Conservation (phyloP, 148 eudicot genomes). For the Pharnaceum exiguum region DNA sequence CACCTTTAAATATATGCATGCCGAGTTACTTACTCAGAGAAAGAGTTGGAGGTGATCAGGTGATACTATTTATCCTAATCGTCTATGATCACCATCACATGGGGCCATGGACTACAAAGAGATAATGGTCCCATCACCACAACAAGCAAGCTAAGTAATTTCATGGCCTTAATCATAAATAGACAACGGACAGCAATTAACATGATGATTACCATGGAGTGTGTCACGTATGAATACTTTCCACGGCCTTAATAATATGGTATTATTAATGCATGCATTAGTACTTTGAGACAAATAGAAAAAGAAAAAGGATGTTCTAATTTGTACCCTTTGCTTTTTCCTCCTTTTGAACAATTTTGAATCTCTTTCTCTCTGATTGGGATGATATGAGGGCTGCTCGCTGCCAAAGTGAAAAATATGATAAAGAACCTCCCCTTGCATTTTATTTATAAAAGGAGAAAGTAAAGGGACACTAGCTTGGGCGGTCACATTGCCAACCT, state of each 20-base stretch:
- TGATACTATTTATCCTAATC: background rate
- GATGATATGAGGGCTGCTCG: too few species aligned
- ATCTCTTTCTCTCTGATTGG: background rate
- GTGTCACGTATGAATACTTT: slow-evolving; percentile 19
- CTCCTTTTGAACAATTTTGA: slow-evolving; percentile 20
- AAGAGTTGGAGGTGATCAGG: slow-evolving; percentile 7
- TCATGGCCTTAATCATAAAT: slow-evolving; percentile 26
- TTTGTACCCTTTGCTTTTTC: slow-evolving; percentile 13
- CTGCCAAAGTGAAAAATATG: background rate
- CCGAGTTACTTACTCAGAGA: background rate
- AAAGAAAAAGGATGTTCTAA: slow-evolving; percentile 13
- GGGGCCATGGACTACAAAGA: background rate
- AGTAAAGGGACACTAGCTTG: slow-evolving; percentile 5
- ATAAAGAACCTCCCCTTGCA: too few species aligned
- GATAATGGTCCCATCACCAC: slow-evolving; percentile 14
- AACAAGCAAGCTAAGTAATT: slow-evolving; percentile 4
- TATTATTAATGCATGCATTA: background rate
- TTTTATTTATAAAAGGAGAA: background rate
- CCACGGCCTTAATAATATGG: slow-evolving; percentile 17
- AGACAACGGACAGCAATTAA: slow-evolving; percentile 13
- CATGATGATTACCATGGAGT: slow-evolving; percentile 21
- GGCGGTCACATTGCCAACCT: slow-evolving; percentile 11
- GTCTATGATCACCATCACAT: slow-evolving; percentile 19
- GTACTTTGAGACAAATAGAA: background rate
- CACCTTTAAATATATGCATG: too few species aligned